Conservation (phyloP, 2,329 filamentous ascomycete genomes). For the Neoascochyta sp. region DNA sequence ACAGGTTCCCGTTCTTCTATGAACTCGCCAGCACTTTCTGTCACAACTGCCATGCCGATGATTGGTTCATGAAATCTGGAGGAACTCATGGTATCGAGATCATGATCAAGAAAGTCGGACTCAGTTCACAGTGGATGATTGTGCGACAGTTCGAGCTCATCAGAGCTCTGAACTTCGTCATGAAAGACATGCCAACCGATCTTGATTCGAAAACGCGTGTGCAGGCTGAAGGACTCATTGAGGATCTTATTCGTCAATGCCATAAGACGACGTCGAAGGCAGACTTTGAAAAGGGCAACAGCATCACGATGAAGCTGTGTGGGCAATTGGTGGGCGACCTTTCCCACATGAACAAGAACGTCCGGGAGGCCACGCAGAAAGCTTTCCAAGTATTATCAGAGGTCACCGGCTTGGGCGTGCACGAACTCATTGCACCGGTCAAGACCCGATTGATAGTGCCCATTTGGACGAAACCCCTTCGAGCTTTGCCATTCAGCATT, state of each 20-base stretch:
- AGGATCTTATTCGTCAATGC: slow-evolving; percentile 72
- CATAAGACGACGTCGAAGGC: slow-evolving; percentile 77
- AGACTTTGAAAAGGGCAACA: slow-evolving; percentile 65
- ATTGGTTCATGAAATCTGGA: slow-evolving; percentile 97
- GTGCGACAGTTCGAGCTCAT: slow-evolving; percentile 84
- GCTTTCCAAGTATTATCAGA: slow-evolving; percentile 78
- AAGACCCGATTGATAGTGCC: slow-evolving; percentile 85
- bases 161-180: slow-evolving; percentile 88
- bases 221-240: slow-evolving; percentile 77
- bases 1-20: slow-evolving; percentile 77
- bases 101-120: slow-evolving; percentile 75
- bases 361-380: slow-evolving; percentile 79
- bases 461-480: slow-evolving; percentile 91
- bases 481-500: slow-evolving; percentile 86
- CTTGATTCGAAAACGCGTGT: slow-evolving; percentile 83
- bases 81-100: slow-evolving; percentile 88
- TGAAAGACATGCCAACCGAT: slow-evolving; percentile 96
- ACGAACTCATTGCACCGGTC: slow-evolving; percentile 83
- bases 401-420: slow-evolving; percentile 71
- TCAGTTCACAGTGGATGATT: slow-evolving; percentile 79
- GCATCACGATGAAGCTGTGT: slow-evolving; percentile 71
- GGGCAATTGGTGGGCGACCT: slow-evolving; percentile 83
- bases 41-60: slow-evolving; percentile 93
- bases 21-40: slow-evolving; percentile 81
- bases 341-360: slow-evolving; percentile 92